A percentile compares a stretch with the other conserved stretches of the same genome.
Evolutionary conservation across 2,329 filamentous ascomycete genomes (phyloP).

Genomic region (Atkinsonella hypoxylon): DNA sequence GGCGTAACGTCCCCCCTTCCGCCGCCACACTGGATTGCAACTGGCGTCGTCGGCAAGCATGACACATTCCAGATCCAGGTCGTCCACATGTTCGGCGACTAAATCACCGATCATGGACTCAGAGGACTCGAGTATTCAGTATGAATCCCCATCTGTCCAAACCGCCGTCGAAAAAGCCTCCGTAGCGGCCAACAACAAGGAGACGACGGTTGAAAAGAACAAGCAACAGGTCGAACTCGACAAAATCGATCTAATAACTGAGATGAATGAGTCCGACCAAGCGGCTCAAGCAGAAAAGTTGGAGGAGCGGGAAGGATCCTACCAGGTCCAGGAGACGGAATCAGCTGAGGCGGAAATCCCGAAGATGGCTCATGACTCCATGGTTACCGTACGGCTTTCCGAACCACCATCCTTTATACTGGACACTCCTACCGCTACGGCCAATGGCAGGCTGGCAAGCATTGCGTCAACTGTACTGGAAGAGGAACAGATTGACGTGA

Average conservation of each 20-base stretch:
- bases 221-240: background rate
- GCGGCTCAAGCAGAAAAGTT: background rate
- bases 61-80: constrained; percentile 17
- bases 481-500: constrained; percentile 5
- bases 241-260: background rate
- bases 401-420: constrained; percentile 45
- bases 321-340: constrained; percentile 13
- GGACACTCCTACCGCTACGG: constrained; percentile 26
- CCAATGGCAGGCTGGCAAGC: constrained; percentile 11
- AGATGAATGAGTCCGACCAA: background rate
- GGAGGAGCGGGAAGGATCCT: background rate
- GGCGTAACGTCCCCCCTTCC: constrained; percentile 1
- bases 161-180: constrained; percentile 8
- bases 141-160: constrained; percentile 17
- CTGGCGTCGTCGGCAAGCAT: constrained; percentile 11
- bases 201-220: background rate
- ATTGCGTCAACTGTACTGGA: constrained; percentile 9
- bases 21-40: constrained; percentile 13
- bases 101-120: constrained; percentile 17
- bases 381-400: constrained; percentile 66
- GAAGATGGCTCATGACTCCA: constrained; percentile 49
- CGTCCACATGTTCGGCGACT: constrained; percentile 9
- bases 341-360: constrained; percentile 20
- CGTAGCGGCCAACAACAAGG: background rate
- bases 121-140: constrained; percentile 13